Evolutionary conservation across 2,329 filamentous ascomycete species (phyloP).

Genomic region (Apiospora sp.): DNA sequence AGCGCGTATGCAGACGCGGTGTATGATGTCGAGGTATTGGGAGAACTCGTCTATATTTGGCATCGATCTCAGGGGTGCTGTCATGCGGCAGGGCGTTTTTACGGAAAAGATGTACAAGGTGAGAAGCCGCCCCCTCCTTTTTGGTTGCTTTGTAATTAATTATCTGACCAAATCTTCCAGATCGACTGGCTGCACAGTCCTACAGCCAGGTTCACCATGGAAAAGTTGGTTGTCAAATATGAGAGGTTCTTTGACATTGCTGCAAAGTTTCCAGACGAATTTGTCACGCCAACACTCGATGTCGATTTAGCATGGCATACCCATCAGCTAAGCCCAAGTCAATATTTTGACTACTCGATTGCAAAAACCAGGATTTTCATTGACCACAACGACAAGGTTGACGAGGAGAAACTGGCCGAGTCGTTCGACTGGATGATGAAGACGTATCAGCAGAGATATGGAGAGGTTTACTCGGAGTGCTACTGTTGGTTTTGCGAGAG

Average conservation of each 20-base stretch:
- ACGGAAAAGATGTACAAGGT: conserved; percentile 71
- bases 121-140: background rate
- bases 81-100: conserved; percentile 69
- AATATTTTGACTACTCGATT: conserved; percentile 67
- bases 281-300: conserved; percentile 73
- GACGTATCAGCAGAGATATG: conserved; percentile 68
- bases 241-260: conserved; percentile 67
- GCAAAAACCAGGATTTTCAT: conserved; percentile 62
- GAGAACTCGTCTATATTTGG: conserved; percentile 69
- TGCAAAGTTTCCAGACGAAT: conserved; percentile 48
- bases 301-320: conserved; percentile 81
- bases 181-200: conserved; percentile 64
- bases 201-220: conserved; percentile 65
- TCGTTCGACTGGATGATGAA: conserved; percentile 76
- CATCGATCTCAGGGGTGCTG: conserved; percentile 67
- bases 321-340: conserved; percentile 69
- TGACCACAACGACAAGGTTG: conserved; percentile 83
- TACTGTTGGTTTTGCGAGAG: conserved; percentile 83
- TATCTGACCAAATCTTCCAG: background rate
- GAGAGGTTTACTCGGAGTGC: conserved; percentile 73
- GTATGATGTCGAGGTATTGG: conserved; percentile 74
- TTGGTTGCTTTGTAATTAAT: background rate
- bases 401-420: conserved; percentile 66
- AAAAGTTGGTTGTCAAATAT: conserved; percentile 68
- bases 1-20: conserved; percentile 58